Evolutionary conservation across 768 basidiomycete genomes (phyloP).

Genomic region (Kwoniella mangroviensis): DNA sequence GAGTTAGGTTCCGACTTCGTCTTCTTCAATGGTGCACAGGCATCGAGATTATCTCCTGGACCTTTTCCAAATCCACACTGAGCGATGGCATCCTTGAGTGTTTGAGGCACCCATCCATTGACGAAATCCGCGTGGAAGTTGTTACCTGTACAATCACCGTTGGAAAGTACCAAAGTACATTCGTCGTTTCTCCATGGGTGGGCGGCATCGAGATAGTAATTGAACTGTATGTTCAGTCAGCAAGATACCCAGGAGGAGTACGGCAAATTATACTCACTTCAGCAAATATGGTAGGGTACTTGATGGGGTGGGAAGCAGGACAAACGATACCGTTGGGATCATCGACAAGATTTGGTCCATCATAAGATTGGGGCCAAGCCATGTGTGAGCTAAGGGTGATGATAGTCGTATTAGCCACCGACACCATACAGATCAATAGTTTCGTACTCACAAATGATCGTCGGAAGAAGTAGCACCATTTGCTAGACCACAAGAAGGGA

Average conservation of each 20-base stretch:
- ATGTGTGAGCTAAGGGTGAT: constrained; percentile 44
- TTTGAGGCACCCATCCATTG: constrained; percentile 40
- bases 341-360: constrained; percentile 24
- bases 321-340: constrained; percentile 36
- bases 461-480: constrained; percentile 29
- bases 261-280: constrained; percentile 25
- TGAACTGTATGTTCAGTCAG: constrained; percentile 20
- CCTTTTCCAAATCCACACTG: constrained; percentile 41
- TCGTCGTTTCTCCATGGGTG: constrained; percentile 47
- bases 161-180: constrained; percentile 41
- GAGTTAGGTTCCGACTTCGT: constrained; percentile 17
- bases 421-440: neutral
- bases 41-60: constrained; percentile 28
- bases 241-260: neutral
- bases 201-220: constrained; percentile 36
- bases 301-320: constrained; percentile 35
- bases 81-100: constrained; percentile 32
- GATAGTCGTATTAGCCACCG: neutral
- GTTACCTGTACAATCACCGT: constrained; percentile 43
- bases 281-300: constrained; percentile 51
- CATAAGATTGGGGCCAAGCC: constrained; percentile 40
- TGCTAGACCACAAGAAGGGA: constrained; percentile 46
- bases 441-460: constrained; percentile 46
- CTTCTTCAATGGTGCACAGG: constrained; percentile 36
- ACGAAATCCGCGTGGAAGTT: constrained; percentile 50